phyloP scores from a whole-genome alignment of 768 basidiomycete genomes.

The Coprinellus micaceus region DNA sequence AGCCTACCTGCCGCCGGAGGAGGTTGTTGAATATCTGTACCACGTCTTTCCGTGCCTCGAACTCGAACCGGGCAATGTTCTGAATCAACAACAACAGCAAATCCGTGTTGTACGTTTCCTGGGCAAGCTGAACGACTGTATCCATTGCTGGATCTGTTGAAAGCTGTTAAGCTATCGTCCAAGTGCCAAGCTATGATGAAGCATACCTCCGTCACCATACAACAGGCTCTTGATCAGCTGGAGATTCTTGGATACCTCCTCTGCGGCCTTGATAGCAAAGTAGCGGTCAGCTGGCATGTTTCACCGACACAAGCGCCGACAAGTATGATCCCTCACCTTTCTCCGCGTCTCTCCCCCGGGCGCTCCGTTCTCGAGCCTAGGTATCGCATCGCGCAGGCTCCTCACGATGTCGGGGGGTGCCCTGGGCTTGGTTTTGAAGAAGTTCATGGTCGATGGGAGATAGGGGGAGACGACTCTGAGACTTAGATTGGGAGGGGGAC shows the following conservation, averaged over 20 bases:
- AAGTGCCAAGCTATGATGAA: neutral
- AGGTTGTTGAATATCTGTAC: constrained; percentile 89
- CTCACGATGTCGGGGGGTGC: constrained; percentile 87
- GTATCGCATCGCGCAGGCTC: constrained; percentile 73
- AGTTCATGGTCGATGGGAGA: constrained; percentile 61
- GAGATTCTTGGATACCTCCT: constrained; percentile 86
- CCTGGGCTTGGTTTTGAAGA: constrained; percentile 89
- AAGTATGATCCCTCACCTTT: constrained; percentile 53
- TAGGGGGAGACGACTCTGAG: constrained; percentile 9
- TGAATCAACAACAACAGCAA: constrained; percentile 77
- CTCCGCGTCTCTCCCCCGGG: constrained; percentile 73
- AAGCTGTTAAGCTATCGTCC: neutral
- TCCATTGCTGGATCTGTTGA: constrained; percentile 35
- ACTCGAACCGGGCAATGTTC: constrained; percentile 85
- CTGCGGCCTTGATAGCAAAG: constrained; percentile 58
- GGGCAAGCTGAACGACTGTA: constrained; percentile 88
- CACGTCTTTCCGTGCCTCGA: constrained; percentile 87
- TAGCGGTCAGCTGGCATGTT: constrained; percentile 1
- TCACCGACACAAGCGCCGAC: neutral
- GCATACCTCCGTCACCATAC: constrained; percentile 82
- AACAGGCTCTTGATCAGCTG: constrained; percentile 87
- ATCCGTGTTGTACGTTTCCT: constrained; percentile 92
- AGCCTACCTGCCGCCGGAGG: constrained; percentile 85
- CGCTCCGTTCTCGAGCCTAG: constrained; percentile 67
- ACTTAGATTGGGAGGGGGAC: constrained; percentile 7